Percentiles rank a stretch among this genome's conserved stretches.
Evolutionary conservation across 2,329 filamentous ascomycete genomes (phyloP).

Genomic region (Colletotrichum magnum): DNA sequence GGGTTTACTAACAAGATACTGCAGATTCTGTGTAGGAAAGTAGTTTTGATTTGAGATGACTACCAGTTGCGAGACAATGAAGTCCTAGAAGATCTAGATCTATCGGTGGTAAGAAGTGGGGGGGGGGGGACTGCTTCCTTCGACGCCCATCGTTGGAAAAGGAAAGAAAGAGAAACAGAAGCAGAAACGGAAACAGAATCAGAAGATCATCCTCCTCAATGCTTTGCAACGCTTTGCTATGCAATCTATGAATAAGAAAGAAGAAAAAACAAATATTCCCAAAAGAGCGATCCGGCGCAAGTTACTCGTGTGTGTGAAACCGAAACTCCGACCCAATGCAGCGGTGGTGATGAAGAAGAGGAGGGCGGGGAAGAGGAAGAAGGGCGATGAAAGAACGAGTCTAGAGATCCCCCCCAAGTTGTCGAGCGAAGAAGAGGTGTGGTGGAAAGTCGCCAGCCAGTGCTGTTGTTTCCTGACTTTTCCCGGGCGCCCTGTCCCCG

Average conservation of each 20-base stretch:
- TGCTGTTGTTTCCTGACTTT: conserved; percentile 17
- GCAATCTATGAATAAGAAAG: neutral
- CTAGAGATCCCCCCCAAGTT: neutral
- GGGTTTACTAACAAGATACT: neutral
- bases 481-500: neutral
- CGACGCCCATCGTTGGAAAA: conserved; percentile 5
- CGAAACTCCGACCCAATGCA: conserved; percentile 36
- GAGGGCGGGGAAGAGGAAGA: neutral
- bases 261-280: neutral
- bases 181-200: too few relatives aligned
- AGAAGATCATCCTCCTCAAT: neutral
- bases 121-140: neutral
- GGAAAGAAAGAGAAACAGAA: neutral
- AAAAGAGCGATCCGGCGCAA: conserved; percentile 24
- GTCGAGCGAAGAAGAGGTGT: neutral
- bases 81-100: conserved; percentile 33
- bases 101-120: neutral
- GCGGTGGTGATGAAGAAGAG: neutral
- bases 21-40: conserved; percentile 71
- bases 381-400: neutral
- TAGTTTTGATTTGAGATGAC: conserved; percentile 46
- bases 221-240: conserved; percentile 13
- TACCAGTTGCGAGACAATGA: conserved; percentile 18
- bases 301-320: neutral
- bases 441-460: conserved; percentile 20